Evolutionary conservation across 1,284 basidiomycete genomes (phyloP).

Genomic region (Omphalotus olearius): DNA sequence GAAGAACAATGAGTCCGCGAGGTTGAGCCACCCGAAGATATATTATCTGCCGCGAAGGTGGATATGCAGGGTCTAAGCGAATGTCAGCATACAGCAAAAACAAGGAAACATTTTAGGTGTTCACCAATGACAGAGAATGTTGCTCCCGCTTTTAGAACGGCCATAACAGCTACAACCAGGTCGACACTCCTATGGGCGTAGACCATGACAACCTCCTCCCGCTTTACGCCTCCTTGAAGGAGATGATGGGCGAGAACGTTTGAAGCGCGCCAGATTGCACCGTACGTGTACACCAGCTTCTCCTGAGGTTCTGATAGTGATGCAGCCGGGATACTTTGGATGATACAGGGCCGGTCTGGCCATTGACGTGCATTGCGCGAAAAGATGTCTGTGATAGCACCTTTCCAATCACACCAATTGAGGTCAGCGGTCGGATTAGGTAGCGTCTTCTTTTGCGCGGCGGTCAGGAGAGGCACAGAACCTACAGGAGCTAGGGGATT

Average conservation of each 20-base stretch:
- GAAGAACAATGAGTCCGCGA: slow-evolving; percentile 89
- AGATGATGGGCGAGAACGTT: slow-evolving; percentile 94
- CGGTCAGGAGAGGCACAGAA: slow-evolving; percentile 78
- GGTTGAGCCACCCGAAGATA: slow-evolving; percentile 95
- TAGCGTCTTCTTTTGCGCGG: slow-evolving; percentile 54
- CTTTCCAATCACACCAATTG: slow-evolving; percentile 97
- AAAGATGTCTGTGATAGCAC: slow-evolving; percentile 94
- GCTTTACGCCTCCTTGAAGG: slow-evolving; percentile 78
- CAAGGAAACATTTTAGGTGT: slow-evolving; percentile 21
- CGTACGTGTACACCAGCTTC: slow-evolving; percentile 72
- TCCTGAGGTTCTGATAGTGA: slow-evolving; percentile 45
- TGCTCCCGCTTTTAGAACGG: slow-evolving; percentile 93
- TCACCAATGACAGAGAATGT: slow-evolving; percentile 96
- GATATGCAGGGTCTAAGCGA: slow-evolving; percentile 88
- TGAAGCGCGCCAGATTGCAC: slow-evolving; percentile 77
- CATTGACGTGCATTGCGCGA: slow-evolving; percentile 73
- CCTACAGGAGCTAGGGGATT: slow-evolving; percentile 65
- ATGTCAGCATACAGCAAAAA: slow-evolving; percentile 9
- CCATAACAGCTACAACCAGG: slow-evolving; percentile 96
- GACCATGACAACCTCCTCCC: slow-evolving; percentile 99
- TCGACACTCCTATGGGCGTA: slow-evolving; percentile 97
- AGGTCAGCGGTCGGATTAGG: slow-evolving; percentile 89
- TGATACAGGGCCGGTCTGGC: slow-evolving; percentile 80
- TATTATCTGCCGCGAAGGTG: slow-evolving; percentile 90
- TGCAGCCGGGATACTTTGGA: slow-evolving; percentile 65